Evolutionary conservation across 371 early-diverging fungal genomes (phyloP).

Genomic region (Mortierella sp.): DNA sequence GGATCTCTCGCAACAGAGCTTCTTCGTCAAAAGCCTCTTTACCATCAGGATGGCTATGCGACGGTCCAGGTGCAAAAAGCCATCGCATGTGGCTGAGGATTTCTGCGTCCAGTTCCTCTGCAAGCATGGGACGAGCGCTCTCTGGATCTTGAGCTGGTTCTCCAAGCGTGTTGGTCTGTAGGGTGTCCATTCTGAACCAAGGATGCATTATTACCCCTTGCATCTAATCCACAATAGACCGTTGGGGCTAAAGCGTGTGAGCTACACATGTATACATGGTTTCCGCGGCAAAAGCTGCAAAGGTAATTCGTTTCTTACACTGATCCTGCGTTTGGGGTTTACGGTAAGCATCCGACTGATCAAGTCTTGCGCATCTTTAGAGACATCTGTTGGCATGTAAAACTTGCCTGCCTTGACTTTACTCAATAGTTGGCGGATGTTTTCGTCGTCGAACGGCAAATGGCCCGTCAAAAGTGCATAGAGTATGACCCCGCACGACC

Average conservation of each 20-base stretch:
- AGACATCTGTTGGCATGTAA: conserved; percentile 70
- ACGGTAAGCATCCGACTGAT: conserved; percentile 66
- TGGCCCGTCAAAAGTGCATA: conserved; percentile 90
- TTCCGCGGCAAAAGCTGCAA: background rate
- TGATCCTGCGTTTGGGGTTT: conserved; percentile 63
- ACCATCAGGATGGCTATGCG: conserved; percentile 44
- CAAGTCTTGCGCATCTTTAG: conserved; percentile 69
- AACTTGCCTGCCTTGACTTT: conserved; percentile 66
- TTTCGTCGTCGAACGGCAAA: conserved; percentile 95
- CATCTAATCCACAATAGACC: too few species aligned
- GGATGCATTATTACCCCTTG: conserved; percentile 66
- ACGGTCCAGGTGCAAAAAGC: conserved; percentile 55
- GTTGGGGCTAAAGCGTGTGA: too few species aligned
- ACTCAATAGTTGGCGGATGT: conserved; percentile 77
- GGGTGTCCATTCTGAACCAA: conserved; percentile 62
- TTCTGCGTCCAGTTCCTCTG: conserved; percentile 58
- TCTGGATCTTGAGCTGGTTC: conserved; percentile 47
- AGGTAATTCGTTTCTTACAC: conserved; percentile 37
- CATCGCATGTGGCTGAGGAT: conserved; percentile 49
- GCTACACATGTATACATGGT: conserved; percentile 1
- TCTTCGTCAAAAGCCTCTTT: conserved; percentile 58
- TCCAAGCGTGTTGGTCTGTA: conserved; percentile 26
- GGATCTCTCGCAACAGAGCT: conserved; percentile 47
- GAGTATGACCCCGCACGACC: conserved; percentile 94
- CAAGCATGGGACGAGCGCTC: conserved; percentile 24